Percentiles rank a stretch among this genome's conserved stretches.
phyloP scores from a whole-genome alignment of 2,329 filamentous ascomycete genomes.

The Phaeosphaeria sp. region DNA sequence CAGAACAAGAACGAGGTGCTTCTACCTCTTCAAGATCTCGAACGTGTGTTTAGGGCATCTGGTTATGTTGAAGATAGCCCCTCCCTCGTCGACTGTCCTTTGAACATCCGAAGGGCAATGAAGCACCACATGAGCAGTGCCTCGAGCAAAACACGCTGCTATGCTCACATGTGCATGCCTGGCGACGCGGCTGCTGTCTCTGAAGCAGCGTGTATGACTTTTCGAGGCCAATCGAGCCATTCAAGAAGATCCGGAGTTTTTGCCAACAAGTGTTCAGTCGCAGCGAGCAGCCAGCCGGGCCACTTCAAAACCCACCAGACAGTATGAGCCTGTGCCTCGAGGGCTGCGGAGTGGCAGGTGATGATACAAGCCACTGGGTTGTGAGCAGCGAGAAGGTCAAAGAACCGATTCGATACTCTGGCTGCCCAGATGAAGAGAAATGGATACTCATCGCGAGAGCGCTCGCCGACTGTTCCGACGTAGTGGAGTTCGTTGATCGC shows the following conservation, averaged over 20 bases:
- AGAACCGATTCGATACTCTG: conserved; percentile 26
- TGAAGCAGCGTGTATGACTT: conserved; percentile 17
- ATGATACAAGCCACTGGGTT: conserved; percentile 39
- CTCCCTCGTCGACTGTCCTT: too few species aligned
- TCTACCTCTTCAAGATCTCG: too few species aligned
- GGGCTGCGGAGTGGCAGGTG: conserved; percentile 34
- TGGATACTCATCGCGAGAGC: conserved; percentile 28
- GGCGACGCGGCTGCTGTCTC: conserved; percentile 5
- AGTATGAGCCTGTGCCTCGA: conserved; percentile 27
- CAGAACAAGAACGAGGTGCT: background rate
- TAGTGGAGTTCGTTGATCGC: conserved; percentile 34
- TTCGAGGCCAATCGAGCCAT: conserved; percentile 38
- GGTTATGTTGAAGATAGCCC: too few species aligned
- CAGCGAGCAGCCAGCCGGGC: conserved; percentile 35
- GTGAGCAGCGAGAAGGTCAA: conserved; percentile 31
- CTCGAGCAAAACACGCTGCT: background rate
- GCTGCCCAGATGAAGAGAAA: conserved; percentile 37
- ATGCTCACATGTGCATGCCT: background rate
- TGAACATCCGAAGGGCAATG: too few species aligned
- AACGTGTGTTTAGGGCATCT: too few species aligned
- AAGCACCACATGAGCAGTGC: background rate
- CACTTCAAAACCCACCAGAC: conserved; percentile 40
- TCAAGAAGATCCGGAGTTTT: conserved; percentile 32
- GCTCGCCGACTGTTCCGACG: conserved; percentile 12
- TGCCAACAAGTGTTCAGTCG: conserved; percentile 28